Conservation (phyloP, 75 land plant species). For the Cryptomeria japonica region DNA sequence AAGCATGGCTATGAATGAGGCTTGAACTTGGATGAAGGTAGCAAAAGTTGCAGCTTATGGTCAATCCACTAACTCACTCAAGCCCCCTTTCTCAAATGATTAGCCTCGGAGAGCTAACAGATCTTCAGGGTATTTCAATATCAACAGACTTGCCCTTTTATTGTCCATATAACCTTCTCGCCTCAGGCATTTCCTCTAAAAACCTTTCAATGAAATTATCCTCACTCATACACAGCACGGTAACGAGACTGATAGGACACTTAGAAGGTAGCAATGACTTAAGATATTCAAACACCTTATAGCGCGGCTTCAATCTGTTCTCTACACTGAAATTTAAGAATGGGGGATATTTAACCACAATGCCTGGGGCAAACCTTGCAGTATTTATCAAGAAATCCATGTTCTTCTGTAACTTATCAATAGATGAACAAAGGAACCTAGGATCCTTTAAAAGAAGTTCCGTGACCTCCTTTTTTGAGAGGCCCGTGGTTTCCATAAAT, state of each 20-base stretch:
- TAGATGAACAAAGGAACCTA: not conserved
- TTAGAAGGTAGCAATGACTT: not conserved
- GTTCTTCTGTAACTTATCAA: not conserved
- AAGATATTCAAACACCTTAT: not conserved
- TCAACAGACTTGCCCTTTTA: not conserved
- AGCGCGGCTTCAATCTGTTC: conserved; percentile 1
- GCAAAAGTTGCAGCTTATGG: too few species aligned
- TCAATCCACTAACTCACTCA: too few species aligned
- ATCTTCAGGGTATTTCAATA: not conserved
- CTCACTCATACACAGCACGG: not conserved
- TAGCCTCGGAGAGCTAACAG: not conserved
- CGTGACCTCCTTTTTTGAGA: not conserved
- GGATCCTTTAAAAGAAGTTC: not conserved
- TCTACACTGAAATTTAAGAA: not conserved
- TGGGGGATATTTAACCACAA: not conserved
- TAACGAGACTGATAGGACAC: not conserved
- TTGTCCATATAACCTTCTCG: too few species aligned
- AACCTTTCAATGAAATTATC: not conserved
- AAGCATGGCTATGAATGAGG: too few species aligned
- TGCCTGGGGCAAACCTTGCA: not conserved
- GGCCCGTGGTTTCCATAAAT: not conserved
- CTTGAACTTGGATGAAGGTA: too few species aligned
- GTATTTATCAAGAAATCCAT: not conserved
- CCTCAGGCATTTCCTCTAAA: not conserved
- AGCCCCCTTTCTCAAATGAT: too few species aligned